phyloP scores from a whole-genome alignment of 306 rosid species.

The Vicia faba region DNA sequence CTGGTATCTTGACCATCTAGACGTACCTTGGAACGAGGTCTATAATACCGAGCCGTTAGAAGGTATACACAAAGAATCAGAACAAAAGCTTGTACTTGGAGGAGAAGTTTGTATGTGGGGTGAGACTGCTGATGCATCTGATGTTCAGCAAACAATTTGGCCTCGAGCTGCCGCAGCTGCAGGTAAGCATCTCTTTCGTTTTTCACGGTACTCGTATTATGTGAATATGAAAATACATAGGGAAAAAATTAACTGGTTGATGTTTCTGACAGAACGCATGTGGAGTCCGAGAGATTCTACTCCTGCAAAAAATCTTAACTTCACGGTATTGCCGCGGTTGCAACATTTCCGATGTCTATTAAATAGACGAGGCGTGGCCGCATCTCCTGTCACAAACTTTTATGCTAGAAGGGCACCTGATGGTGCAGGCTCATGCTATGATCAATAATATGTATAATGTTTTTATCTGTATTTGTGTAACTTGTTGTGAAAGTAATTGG shows the following conservation, averaged over 20 bases:
- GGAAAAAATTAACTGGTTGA: not conserved
- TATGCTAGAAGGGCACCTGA: constrained; percentile 72
- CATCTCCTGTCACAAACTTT: constrained; percentile 75
- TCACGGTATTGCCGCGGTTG: constrained; percentile 62
- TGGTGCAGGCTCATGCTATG: constrained; percentile 87
- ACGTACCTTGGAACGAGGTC: constrained; percentile 79
- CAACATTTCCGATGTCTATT: constrained; percentile 85
- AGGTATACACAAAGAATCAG: constrained; percentile 56
- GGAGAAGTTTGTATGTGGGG: constrained; percentile 99
- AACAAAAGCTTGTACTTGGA: constrained; percentile 82
- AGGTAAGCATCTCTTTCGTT: constrained; percentile 51
- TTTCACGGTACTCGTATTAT: constrained; percentile 2
- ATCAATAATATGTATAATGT: constrained; percentile 49
- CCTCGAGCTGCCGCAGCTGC: constrained; percentile 99
- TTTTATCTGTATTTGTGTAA: constrained; percentile 15
- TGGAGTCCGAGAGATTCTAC: constrained; percentile 71
- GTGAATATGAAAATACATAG: not conserved
- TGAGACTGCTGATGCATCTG: constrained; percentile 81
- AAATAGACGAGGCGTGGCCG: constrained; percentile 76
- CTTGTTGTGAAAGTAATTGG: constrained; percentile 28
- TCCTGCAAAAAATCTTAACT: constrained; percentile 41
- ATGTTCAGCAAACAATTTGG: constrained; percentile 94
- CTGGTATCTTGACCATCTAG: constrained; percentile 97
- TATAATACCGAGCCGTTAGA: constrained; percentile 83
- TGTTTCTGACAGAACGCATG: constrained; percentile 63